Conservation (phyloP, 768 basidiomycete genomes). For the Phaeotremella skinneri region DNA sequence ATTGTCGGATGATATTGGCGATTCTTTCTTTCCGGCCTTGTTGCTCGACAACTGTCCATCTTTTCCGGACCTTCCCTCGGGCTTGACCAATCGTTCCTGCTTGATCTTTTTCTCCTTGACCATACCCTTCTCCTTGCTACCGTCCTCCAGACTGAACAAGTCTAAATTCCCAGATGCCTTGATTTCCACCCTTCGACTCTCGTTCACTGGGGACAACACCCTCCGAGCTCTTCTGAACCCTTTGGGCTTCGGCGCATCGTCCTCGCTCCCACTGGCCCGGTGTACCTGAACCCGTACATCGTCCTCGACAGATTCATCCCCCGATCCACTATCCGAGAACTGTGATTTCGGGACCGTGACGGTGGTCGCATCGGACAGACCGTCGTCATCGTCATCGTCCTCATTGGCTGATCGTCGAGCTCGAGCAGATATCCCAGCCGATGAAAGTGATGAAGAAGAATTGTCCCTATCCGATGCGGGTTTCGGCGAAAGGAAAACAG, state of each 20-base stretch:
- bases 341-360: constrained; percentile 28
- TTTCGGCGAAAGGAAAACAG: constrained; percentile 4
- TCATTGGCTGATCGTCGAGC: background rate
- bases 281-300: background rate
- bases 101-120: constrained; percentile 20
- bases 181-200: background rate
- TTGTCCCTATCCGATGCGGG: background rate
- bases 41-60: background rate
- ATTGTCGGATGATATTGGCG: background rate
- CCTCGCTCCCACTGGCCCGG: background rate
- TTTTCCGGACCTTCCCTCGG: background rate
- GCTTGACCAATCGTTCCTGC: constrained; percentile 7
- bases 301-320: constrained; percentile 12
- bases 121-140: constrained; percentile 6
- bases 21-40: background rate
- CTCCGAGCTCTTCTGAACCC: background rate
- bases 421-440: background rate
- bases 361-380: constrained; percentile 34
- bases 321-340: constrained; percentile 17
- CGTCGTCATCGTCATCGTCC: constrained; percentile 21
- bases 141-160: constrained; percentile 7
- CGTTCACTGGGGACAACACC: background rate
- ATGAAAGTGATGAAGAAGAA: background rate
- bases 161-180: background rate
- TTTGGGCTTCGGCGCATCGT: background rate